phyloP scores from a whole-genome alignment of 2,329 filamentous ascomycete genomes.

The Penicillium sp. region DNA sequence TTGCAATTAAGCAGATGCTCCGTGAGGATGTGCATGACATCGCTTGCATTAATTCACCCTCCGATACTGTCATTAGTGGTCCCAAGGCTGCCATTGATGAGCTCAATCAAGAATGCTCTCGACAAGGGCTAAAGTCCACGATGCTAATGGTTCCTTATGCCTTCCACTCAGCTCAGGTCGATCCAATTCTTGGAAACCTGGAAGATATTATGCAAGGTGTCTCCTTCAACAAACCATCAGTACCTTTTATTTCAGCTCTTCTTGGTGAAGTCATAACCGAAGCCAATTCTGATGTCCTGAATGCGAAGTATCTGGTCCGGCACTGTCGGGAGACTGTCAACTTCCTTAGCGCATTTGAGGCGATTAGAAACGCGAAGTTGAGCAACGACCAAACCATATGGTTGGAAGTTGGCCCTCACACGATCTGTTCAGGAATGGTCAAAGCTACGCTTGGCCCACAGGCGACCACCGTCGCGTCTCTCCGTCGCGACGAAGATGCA shows the following conservation, averaged over 20 bases:
- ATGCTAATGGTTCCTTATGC: slow-evolving; percentile 51
- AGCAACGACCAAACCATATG: slow-evolving; percentile 73
- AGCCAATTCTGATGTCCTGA: slow-evolving; percentile 63
- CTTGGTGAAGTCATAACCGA: slow-evolving; percentile 49
- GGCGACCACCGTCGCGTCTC: slow-evolving; percentile 54
- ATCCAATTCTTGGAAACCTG: slow-evolving; percentile 51
- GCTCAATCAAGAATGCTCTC: slow-evolving; percentile 40
- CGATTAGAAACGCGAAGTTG: slow-evolving; percentile 37
- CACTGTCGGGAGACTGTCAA: slow-evolving; percentile 53
- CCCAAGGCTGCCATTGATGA: slow-evolving; percentile 41
- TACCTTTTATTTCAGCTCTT: slow-evolving; percentile 54
- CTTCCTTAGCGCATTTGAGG: slow-evolving; percentile 49
- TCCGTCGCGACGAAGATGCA: slow-evolving; percentile 46
- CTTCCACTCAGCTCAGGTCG: slow-evolving; percentile 54
- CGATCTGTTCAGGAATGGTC: slow-evolving; percentile 53
- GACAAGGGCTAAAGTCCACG: slow-evolving; percentile 46
- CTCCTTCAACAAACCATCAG: slow-evolving; percentile 44
- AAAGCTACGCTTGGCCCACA: slow-evolving; percentile 63
- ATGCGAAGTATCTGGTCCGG: slow-evolving; percentile 45
- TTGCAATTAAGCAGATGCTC: slow-evolving; percentile 61
- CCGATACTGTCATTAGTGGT: slow-evolving; percentile 50
- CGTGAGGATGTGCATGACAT: slow-evolving; percentile 39
- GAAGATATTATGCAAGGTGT: slow-evolving; percentile 43
- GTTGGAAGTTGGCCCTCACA: slow-evolving; percentile 66
- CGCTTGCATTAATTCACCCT: slow-evolving; percentile 51